Evolutionary conservation across 2,329 filamentous ascomycete species (phyloP).

Genomic region (Exophiala alcalophila): DNA sequence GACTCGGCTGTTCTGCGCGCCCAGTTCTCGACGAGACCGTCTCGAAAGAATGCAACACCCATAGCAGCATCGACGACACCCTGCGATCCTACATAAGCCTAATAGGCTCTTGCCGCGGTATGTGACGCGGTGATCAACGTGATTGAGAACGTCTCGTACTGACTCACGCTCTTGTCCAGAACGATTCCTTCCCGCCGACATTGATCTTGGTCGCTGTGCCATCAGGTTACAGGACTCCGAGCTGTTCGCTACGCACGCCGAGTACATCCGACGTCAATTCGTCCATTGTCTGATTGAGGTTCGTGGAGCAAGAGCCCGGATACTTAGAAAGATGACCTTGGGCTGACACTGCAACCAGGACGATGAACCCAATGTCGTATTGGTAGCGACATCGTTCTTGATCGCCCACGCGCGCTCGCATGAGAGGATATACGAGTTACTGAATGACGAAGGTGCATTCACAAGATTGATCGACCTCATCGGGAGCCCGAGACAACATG

Average conservation of each 20-base stretch:
- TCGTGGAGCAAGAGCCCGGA: conserved; percentile 27
- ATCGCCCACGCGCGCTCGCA: conserved; percentile 80
- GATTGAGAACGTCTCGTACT: no score
- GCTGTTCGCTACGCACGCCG: conserved; percentile 70
- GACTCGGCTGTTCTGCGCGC: conserved; percentile 11
- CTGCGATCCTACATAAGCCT: conserved; percentile 81
- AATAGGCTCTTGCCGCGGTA: conserved; percentile 68
- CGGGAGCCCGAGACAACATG: conserved; percentile 57
- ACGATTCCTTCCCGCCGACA: conserved; percentile 60
- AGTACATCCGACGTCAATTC: conserved; percentile 90
- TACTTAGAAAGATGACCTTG: neutral
- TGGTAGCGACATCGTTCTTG: conserved; percentile 78
- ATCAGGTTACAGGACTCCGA: conserved; percentile 72
- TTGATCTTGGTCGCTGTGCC: conserved; percentile 76
- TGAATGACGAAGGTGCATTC: conserved; percentile 85
- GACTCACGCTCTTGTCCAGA: no score
- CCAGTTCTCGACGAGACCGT: conserved; percentile 67
- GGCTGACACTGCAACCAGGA: conserved; percentile 56
- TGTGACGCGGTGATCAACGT: no score
- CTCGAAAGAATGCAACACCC: conserved; percentile 55
- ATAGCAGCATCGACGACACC: conserved; percentile 75
- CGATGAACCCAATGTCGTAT: conserved; percentile 75
- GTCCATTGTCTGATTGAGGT: conserved; percentile 80
- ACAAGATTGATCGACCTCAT: conserved; percentile 79
- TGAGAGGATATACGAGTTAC: conserved; percentile 76